phyloP scores from a whole-genome alignment of 306 rosid species.

The Acmispon strigosus region DNA sequence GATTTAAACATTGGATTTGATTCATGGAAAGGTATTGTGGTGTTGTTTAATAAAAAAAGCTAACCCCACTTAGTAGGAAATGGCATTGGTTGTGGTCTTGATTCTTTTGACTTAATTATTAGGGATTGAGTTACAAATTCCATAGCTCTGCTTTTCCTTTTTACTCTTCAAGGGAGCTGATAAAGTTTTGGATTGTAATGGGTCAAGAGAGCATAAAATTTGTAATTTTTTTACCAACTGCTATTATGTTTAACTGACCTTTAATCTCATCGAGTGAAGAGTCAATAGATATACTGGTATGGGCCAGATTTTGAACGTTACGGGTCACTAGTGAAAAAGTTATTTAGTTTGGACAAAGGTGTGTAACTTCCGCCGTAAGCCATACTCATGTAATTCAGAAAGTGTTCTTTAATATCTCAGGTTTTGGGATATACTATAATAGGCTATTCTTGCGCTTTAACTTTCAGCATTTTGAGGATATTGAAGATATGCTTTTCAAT shows the following conservation, averaged over 20 bases:
- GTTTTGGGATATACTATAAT: neutral
- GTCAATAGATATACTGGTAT: neutral
- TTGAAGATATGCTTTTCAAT: neutral
- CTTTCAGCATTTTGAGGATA: slow-evolving; percentile 1
- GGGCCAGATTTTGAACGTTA: neutral
- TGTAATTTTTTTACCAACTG: neutral
- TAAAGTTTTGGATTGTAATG: neutral
- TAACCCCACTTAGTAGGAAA: too few relatives aligned
- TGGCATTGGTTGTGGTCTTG: neutral
- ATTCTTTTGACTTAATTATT: slow-evolving; percentile 4
- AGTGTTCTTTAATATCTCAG: neutral
- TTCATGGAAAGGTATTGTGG: too few relatives aligned
- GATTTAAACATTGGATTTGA: too few relatives aligned
- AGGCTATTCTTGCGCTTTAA: neutral
- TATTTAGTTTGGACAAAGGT: neutral
- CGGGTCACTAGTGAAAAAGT: neutral
- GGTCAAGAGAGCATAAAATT: neutral
- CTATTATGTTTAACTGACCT: neutral
- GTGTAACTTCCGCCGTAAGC: neutral
- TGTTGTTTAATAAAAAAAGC: too few relatives aligned
- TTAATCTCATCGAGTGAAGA: neutral
- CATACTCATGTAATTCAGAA: neutral
- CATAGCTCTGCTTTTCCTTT: neutral
- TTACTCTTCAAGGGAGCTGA: neutral
- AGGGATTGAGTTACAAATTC: neutral